Evolutionary conservation across 306 rosid species (phyloP), one percentile per base, ranked within the genome.

Genomic region (Medicago ruthenica): DNA sequence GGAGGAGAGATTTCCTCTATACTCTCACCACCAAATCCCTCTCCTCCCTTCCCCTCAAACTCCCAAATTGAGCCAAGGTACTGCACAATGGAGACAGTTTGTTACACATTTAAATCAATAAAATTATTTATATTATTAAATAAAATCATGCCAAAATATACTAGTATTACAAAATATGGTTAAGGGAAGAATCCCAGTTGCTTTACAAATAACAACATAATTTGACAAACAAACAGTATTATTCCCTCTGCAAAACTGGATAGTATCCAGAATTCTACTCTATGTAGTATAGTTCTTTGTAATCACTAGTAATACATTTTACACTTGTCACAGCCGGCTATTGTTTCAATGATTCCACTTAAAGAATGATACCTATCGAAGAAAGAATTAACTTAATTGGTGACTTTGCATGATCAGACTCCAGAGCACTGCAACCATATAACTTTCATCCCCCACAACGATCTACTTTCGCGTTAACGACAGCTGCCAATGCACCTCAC

Each of bases 311-410:
- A 70, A 58, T 66, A 79, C 47, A 75, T 50, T 53, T 62, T 65
- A 76, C 61, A 82, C 67, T 53, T 64, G 62, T 61, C 68, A 77
- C 74, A 76, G 34, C 22, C 65, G 70, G 67, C 68, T 67, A 21
- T 79, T 55, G 82, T 60, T 73, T 84, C 59, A 78, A 68, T 70
- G 68, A 81, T 81, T 55, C 82, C 77, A 39, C 70, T 37, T 45
- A 87, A 83, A 88, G 81, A 85, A 87, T 83, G 74, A 65, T 71
- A 36, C 75, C 85, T 14, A 73, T 59, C 14, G 80, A 67, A 83
- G 77, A 82, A 83, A 86, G 82, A 81, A 81, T 81, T 40, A 65
- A 68, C 75, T 61, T 76, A 71, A 71, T 74, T 42, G 76, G 61
- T 37, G 75, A 58, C 73, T 67, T 76, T 36, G 60, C 79, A 70